Conservation (phyloP, 208 protist species). For the Crithidia bombi region DNA sequence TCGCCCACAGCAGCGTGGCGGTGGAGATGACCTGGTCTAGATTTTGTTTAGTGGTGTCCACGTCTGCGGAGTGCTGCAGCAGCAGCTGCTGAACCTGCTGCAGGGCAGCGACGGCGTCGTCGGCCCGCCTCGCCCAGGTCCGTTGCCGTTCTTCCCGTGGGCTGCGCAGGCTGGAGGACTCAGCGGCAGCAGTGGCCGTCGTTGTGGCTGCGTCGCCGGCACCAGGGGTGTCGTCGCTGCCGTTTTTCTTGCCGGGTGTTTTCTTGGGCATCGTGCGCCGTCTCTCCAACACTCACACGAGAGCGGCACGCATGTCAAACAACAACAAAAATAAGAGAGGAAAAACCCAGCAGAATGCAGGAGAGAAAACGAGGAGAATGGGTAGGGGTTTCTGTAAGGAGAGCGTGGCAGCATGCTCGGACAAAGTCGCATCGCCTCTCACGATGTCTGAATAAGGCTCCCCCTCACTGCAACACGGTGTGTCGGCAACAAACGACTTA, state of each 20-base stretch:
- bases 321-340: background rate
- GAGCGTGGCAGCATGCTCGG: no score
- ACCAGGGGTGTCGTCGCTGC: background rate
- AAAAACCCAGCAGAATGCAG: background rate
- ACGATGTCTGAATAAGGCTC: no score
- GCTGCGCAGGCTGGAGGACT: background rate
- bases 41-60: constrained; percentile 14
- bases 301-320: no score
- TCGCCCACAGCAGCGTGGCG: constrained; percentile 20
- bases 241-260: constrained; percentile 2
- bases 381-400: no score
- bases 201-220: background rate
- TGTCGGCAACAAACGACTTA: no score
- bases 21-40: constrained; percentile 25
- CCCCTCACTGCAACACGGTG: no score
- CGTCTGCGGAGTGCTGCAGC: constrained; percentile 20
- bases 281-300: no score
- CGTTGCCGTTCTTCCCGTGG: constrained; percentile 17
- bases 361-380: no score
- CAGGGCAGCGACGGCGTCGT: constrained; percentile 18
- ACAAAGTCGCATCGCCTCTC: no score
- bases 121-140: constrained; percentile 26
- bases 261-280: constrained; percentile 19
- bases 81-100: constrained; percentile 31
- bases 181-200: background rate